Base-by-base conservation (phyloP, 2,329 filamentous ascomycete genomes). In the Domatiomyces catenatus region DNA sequence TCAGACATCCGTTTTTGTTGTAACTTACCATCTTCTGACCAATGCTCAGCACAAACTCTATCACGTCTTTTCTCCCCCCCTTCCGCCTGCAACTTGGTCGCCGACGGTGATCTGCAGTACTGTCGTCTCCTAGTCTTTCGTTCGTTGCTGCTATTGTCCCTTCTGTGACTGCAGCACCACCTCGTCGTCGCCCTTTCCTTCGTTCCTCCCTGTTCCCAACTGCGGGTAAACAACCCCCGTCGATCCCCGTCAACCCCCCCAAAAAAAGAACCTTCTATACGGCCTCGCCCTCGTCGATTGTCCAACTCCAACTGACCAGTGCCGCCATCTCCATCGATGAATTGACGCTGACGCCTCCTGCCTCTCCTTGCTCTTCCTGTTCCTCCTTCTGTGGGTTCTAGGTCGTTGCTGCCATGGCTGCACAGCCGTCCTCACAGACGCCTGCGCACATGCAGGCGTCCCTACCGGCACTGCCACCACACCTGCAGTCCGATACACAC, bases 401-500 rank as follows among this genome's bases (percentile, higher is more conserved):
- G 4, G 4, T 12, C 28, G 12, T 36, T 51, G 62, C 63, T 54
- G 61, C 61, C 51, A 61, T 67, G 59, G 64, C 68, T 57, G 69
- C 66, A 59, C 63, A 65, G 10, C 10, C 32, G 10, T 5, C 32
- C 32, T 39, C 32, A 5, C 32, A 39, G 32, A 5, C 32, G 32
- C 66, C 76, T 66, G 69, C 87, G 82, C 71, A 86, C 75, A 56
- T 67, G 56, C 87, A 94, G 69, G 79, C 87, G 52, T 95, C 90
- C 54, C 74, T 98, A 61, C 88, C 90, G 19, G 82, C 87, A 54
- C 74, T 98, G 58, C 90, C 92, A 46, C 80, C 85, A 55, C 92
- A 74, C 62, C 61, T 73, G 20, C 71, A 74, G 56, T 72, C 71
- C 32, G 71, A 74, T 59, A 72, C 71, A n/a, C 71, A 74, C 60